Evolutionary conservation across 179 eudicot genomes (phyloP).

Genomic region (Silene noctiflora): DNA sequence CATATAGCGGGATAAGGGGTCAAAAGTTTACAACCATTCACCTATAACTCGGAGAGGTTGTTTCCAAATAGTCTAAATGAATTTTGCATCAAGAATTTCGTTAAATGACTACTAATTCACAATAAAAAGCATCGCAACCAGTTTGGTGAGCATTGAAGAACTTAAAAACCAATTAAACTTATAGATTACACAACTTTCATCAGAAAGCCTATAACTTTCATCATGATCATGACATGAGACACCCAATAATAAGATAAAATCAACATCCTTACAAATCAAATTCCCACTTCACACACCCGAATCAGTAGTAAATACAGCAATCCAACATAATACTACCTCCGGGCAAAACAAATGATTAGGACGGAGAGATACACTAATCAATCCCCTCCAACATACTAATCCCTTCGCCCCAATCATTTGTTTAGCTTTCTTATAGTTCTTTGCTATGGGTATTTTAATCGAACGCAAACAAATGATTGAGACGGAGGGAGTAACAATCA

Average conservation of each 20-base stretch:
- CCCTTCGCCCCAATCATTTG: too few species aligned
- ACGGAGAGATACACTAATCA: neutral
- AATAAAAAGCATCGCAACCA: neutral
- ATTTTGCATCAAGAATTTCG: neutral
- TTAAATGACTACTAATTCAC: neutral
- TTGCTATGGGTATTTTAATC: too few species aligned
- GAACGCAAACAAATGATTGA: too few species aligned
- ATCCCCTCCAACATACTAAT: neutral
- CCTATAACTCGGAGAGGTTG: neutral
- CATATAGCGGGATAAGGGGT: neutral
- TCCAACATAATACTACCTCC: neutral
- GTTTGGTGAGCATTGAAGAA: neutral
- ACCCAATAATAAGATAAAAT: neutral
- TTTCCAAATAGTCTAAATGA: neutral
- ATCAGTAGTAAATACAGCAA: neutral
- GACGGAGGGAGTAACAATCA: too few species aligned
- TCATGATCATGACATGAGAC: neutral
- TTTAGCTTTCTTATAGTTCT: too few species aligned
- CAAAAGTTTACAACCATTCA: neutral
- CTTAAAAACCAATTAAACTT: neutral
- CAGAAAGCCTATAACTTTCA: neutral
- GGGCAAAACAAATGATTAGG: too few species aligned
- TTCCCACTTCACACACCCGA: neutral
- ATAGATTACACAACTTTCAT: neutral
- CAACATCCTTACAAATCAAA: neutral